phyloP scores from a whole-genome alignment of 177 flowering plant genomes.

The Vitis hybrid region DNA sequence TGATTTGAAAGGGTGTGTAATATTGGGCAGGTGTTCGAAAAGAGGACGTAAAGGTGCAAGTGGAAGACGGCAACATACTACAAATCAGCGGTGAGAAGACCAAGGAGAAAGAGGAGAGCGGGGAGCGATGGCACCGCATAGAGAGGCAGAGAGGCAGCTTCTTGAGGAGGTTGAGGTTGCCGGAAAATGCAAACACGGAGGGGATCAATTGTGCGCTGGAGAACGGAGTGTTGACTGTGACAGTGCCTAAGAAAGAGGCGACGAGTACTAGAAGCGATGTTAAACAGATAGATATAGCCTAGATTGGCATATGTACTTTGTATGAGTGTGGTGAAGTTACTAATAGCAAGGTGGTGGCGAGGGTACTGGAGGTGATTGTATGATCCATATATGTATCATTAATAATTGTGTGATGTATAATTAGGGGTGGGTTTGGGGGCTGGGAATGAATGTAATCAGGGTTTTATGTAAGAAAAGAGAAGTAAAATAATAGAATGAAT shows the following conservation, averaged over 20 bases:
- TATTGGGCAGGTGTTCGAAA: constrained; percentile 16
- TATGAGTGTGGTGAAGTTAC: too few relatives aligned
- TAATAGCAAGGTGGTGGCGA: too few relatives aligned
- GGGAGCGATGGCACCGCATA: constrained; percentile 14
- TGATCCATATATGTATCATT: too few relatives aligned
- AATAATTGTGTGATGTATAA: too few relatives aligned
- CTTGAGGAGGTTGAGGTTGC: constrained; percentile 15
- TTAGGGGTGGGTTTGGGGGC: too few relatives aligned
- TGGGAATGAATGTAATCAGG: too few relatives aligned
- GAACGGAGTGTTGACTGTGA: constrained; percentile 19
- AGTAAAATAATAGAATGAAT: too few relatives aligned
- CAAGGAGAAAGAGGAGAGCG: constrained; percentile 7
- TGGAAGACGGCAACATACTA: constrained; percentile 14
- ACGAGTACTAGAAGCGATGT: background rate
- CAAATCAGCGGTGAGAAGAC: constrained; percentile 11
- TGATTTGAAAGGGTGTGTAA: background rate
- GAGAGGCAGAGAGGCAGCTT: constrained; percentile 16
- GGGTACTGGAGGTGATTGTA: too few relatives aligned
- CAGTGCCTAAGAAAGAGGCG: constrained; percentile 12
- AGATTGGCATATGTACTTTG: too few relatives aligned
- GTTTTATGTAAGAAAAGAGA: too few relatives aligned
- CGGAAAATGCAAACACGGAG: constrained; percentile 18
- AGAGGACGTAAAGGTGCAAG: constrained; percentile 22
- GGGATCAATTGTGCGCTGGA: constrained; percentile 10
- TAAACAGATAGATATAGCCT: background rate